Evolutionary conservation across 208 protist species (phyloP).

Genomic region (Crithidia thermophila): DNA sequence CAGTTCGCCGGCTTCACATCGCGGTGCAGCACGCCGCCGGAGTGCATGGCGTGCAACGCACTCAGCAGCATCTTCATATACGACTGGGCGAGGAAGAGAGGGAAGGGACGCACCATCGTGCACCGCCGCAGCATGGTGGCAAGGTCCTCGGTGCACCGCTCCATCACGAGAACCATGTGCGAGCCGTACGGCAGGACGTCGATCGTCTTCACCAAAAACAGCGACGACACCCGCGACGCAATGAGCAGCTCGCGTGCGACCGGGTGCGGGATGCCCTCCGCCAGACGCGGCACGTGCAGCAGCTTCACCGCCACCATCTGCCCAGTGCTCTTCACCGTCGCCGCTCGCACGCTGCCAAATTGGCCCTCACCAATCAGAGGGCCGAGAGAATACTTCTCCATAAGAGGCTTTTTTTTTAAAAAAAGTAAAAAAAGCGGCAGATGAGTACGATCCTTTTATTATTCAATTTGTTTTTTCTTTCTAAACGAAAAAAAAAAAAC

Average conservation of each 20-base stretch:
- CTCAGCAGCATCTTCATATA: slow-evolving; percentile 71
- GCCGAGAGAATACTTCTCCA: slow-evolving; percentile 70
- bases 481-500: too few relatives aligned
- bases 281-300: slow-evolving; percentile 46
- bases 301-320: slow-evolving; percentile 75
- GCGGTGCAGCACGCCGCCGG: slow-evolving; percentile 70
- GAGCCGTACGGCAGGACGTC: slow-evolving; percentile 71
- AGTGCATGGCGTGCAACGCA: slow-evolving; percentile 69
- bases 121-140: slow-evolving; percentile 38
- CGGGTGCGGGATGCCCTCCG: slow-evolving; percentile 83
- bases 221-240: slow-evolving; percentile 45
- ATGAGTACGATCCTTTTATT: too few relatives aligned
- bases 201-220: slow-evolving; percentile 60
- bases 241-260: slow-evolving; percentile 79
- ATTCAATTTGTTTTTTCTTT: too few relatives aligned
- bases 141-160: slow-evolving; percentile 72
- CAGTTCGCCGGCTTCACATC: slow-evolving; percentile 92
- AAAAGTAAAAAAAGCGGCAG: neutral
- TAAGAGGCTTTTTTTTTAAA: too few relatives aligned
- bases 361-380: slow-evolving; percentile 75
- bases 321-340: slow-evolving; percentile 53
- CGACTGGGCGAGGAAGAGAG: slow-evolving; percentile 20
- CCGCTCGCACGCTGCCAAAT: slow-evolving; percentile 71
- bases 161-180: slow-evolving; percentile 78
- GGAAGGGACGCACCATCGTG: slow-evolving; percentile 34